Conservation (phyloP, 352 stramenopile genomes). For the Phytophthora idaei region DNA sequence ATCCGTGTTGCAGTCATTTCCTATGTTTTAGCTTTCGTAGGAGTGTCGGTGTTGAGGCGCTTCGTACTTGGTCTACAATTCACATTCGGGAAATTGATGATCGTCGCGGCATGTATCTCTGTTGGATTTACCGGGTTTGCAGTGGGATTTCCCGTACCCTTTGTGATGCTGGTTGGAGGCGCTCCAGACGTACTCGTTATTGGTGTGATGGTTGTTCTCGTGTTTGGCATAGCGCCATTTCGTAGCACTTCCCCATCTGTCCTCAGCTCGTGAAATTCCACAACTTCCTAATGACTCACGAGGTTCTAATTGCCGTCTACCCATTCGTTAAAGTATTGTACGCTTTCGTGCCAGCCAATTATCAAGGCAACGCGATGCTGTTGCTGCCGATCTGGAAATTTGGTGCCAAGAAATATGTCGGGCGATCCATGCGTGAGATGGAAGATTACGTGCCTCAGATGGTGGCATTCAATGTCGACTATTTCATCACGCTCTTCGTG, state of each 20-base stretch:
- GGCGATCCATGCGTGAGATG: neutral
- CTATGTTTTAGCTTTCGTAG: neutral
- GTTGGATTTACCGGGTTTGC: neutral
- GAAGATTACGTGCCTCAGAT: constrained; percentile 18
- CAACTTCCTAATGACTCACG: neutral
- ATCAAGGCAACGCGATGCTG: constrained; percentile 9
- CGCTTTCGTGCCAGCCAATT: neutral
- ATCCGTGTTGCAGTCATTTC: neutral
- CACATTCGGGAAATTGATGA: neutral
- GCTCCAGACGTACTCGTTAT: neutral
- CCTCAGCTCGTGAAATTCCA: neutral
- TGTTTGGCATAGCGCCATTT: constrained; percentile 3
- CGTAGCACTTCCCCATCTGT: neutral
- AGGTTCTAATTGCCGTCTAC: neutral
- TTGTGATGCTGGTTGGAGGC: neutral
- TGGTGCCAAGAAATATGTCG: constrained; percentile 4
- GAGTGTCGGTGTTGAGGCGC: too few species aligned
- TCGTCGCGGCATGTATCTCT: neutral
- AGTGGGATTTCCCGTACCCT: constrained; percentile 14
- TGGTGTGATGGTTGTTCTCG: constrained; percentile 2
- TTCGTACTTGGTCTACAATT: neutral
- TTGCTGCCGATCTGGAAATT: constrained; percentile 18
- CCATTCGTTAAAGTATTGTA: constrained; percentile 11
- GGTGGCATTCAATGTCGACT: constrained; percentile 14
- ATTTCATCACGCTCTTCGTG: constrained; percentile 23